Evolutionary conservation across 257 asterid genomes (phyloP), one percentile per base, ranked within the genome.

Genomic region (Solanum gracilifrons): DNA sequence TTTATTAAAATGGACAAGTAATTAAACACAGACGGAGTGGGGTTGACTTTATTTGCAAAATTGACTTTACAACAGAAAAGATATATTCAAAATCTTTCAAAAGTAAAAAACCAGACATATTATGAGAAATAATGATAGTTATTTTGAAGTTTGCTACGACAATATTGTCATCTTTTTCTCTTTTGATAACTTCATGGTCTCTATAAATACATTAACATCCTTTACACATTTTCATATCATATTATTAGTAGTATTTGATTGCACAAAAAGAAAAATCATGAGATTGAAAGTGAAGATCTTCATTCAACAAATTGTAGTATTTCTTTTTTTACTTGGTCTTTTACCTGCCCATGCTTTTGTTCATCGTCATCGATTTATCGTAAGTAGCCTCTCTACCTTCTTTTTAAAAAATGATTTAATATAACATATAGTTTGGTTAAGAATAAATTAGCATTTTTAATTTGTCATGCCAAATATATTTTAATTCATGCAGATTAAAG

Each of bases 401-500:
- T 83, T 55, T 48, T 55, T 48, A 48, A 48, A 18, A 55, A 20
- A 46, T 46, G 0, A 43, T 39, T 39, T 39, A n/a, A n/a, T 15
- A 69, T 29, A 13, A 6, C 76, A 7, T 18, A 48, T 48, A 13
- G 21, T 48, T 32, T 71, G 25, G 21, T 9, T 8, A 18, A 18
- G 27, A 72, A 18, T 4, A 5, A 72, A 7, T 20, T 73, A 20
- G 5, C 29, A 35, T 73, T 73, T 73, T 2, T 5, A 51, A 16
- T 51, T 51, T 16, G 9, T 51, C 60, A 0, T 35, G 0, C 48
- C 15, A 41, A 37, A 37, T 37, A 33, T 33, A 33, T 33, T 33
- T 33, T 33, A 33, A 33, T 33, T 33, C 62, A 18, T 25, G 18
- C 75, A 91, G 92, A 86, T 91, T 31, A 71, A 87, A 84, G 91